These are phyloP conservation scores for Termitomyces sp. DNA, from an alignment of 768 basidiomycete species.

Conservation along the genomic window DNA sequence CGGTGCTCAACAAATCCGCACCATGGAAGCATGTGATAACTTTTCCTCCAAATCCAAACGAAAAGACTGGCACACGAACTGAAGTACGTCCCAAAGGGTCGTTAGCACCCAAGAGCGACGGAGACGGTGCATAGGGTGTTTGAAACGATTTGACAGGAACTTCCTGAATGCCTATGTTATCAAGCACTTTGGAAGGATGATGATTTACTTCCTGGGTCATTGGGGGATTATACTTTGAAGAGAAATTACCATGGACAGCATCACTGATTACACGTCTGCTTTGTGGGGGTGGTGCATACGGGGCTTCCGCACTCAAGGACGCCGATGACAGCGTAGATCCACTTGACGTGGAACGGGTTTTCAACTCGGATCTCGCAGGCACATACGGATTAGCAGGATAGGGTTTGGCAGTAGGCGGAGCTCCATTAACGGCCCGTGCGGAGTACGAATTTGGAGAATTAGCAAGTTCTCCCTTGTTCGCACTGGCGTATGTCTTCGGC, in stretches of 20 bases:
- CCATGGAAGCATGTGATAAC: constrained; percentile 86
- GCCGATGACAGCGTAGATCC: constrained; percentile 31
- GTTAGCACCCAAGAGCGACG: constrained; percentile 75
- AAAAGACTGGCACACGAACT: constrained; percentile 70
- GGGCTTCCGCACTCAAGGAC: constrained; percentile 28
- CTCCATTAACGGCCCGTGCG: constrained; percentile 20
- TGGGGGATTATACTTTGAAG: constrained; percentile 21
- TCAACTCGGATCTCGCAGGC: constrained; percentile 17
- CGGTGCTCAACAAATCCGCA: constrained; percentile 55
- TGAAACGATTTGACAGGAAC: constrained; percentile 32
- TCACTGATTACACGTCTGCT: constrained; percentile 19
- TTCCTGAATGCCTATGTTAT: constrained; percentile 24
- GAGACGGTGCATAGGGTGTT: constrained; percentile 75
- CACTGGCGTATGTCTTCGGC: constrained; percentile 22
- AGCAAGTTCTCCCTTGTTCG: constrained; percentile 17
- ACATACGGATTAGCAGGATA: constrained; percentile 10
- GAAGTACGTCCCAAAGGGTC: constrained; percentile 75
- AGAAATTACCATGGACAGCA: constrained; percentile 18
- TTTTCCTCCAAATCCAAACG: constrained; percentile 93
- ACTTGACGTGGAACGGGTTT: constrained; percentile 39
- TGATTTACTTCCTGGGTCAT: constrained; percentile 13
- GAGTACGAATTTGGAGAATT: constrained; percentile 23
- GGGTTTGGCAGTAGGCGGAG: constrained; percentile 12
- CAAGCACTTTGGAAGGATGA: constrained; percentile 8
- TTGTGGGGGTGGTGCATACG: constrained; percentile 25